Percentiles rank a stretch among this genome's conserved stretches.
These are phyloP conservation scores for Drechslera avenae DNA, from an alignment of 2,329 filamentous ascomycete species.

Conservation along the genomic window DNA sequence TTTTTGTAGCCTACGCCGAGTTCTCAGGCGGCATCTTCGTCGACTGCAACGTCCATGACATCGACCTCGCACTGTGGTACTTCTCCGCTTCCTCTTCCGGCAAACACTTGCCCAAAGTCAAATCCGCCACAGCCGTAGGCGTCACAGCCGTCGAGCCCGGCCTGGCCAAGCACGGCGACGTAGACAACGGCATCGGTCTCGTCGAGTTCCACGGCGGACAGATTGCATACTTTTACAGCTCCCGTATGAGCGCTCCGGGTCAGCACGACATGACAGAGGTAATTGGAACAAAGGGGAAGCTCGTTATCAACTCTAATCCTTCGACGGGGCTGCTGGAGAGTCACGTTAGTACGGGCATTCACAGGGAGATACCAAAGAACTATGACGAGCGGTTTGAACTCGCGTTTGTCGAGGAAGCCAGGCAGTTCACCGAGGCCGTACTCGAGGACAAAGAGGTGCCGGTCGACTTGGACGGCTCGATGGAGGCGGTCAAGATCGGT, in stretches of 20 bases:
- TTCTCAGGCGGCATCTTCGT: conserved; percentile 72
- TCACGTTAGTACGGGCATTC: conserved; percentile 59
- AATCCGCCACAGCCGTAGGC: conserved; percentile 61
- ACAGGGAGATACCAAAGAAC: conserved; percentile 63
- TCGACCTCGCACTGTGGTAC: conserved; percentile 69
- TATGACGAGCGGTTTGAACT: conserved; percentile 68
- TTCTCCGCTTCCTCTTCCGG: conserved; percentile 47
- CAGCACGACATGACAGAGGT: conserved; percentile 72
- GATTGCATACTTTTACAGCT: conserved; percentile 68
- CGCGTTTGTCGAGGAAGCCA: conserved; percentile 67
- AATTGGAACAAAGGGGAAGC: conserved; percentile 68
- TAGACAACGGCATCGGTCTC: conserved; percentile 67
- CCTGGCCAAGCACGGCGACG: conserved; percentile 62
- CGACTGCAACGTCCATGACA: conserved; percentile 73
- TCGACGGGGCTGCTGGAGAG: conserved; percentile 60
- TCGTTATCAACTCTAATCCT: conserved; percentile 66
- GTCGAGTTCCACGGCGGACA: conserved; percentile 69
- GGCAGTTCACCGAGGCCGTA: conserved; percentile 65
- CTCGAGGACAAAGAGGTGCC: conserved; percentile 62
- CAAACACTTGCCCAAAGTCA: conserved; percentile 52
- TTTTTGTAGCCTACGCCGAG: conserved; percentile 70
- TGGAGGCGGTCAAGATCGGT: conserved; percentile 66
- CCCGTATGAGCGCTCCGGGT: conserved; percentile 70
- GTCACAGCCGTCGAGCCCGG: conserved; percentile 65
- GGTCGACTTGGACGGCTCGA: conserved; percentile 62